Conservation (phyloP, 768 basidiomycete genomes). For the Russula brevipes region DNA sequence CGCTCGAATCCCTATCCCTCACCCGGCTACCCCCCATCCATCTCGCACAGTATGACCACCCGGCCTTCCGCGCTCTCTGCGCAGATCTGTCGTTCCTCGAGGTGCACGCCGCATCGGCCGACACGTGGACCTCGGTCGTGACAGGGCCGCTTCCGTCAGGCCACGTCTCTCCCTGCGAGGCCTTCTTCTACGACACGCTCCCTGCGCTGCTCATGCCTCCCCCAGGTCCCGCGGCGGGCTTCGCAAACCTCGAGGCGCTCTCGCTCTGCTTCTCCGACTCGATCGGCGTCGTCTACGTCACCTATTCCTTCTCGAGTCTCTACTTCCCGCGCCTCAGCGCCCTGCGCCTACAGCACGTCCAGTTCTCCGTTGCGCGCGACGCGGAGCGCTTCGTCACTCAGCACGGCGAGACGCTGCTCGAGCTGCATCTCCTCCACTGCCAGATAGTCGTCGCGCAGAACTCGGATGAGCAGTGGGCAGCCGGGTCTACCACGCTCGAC, state of each 20-base stretch:
- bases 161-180: slow-evolving; percentile 12
- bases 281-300: slow-evolving; percentile 5
- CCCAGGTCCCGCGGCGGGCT: neutral
- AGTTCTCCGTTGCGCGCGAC: slow-evolving; percentile 14
- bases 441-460: slow-evolving; percentile 11
- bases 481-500: neutral
- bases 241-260: slow-evolving; percentile 12
- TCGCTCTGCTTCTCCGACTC: slow-evolving; percentile 13
- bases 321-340: slow-evolving; percentile 13
- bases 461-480: neutral
- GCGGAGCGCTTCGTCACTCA: slow-evolving; percentile 12
- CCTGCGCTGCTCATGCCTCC: neutral
- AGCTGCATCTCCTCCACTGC: slow-evolving; percentile 13
- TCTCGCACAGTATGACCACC: slow-evolving; percentile 5
- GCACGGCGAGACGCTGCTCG: slow-evolving; percentile 9
- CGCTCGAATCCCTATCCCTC: slow-evolving; percentile 9
- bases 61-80: neutral
- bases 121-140: slow-evolving; percentile 3
- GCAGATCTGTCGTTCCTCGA: slow-evolving; percentile 4
- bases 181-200: slow-evolving; percentile 11
- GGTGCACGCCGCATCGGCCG: neutral
- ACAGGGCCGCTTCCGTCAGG: neutral
- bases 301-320: slow-evolving; percentile 8
- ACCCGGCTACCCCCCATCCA: slow-evolving; percentile 13
- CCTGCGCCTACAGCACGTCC: slow-evolving; percentile 13